These are phyloP conservation scores for Xylaria sp. DNA, from an alignment of 2,329 filamentous ascomycete genomes.

Conservation along the genomic window DNA sequence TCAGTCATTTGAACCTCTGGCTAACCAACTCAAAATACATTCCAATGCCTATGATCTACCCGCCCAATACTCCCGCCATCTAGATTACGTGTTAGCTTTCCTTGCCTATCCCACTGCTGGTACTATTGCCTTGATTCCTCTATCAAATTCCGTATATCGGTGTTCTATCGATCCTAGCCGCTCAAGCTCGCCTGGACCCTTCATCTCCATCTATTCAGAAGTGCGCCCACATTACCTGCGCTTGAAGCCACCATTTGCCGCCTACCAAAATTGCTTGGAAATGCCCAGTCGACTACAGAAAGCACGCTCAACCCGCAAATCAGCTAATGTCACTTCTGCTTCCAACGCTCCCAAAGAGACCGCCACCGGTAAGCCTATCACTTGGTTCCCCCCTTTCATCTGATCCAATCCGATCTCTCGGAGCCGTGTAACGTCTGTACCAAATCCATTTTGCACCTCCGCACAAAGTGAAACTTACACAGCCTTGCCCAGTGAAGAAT, in stretches of 20 bases:
- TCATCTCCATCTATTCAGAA: not conserved
- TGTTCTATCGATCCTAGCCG: constrained; percentile 17
- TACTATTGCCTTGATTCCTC: not conserved
- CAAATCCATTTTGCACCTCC: constrained; percentile 6
- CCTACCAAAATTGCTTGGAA: constrained; percentile 38
- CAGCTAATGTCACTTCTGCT: constrained; percentile 14
- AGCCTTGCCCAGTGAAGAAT: constrained; percentile 25
- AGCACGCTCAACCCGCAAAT: constrained; percentile 35
- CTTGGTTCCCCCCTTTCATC: constrained; percentile 30
- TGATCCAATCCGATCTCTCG: constrained; percentile 11
- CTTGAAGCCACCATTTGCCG: constrained; percentile 8
- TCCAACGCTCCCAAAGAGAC: constrained; percentile 33
- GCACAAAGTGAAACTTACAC: constrained; percentile 40
- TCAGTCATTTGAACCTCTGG: constrained; percentile 22
- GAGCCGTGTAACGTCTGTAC: not conserved
- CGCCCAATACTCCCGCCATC: constrained; percentile 3
- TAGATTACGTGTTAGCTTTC: constrained; percentile 17
- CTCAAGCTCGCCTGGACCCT: constrained; percentile 1
- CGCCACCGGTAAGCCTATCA: constrained; percentile 46
- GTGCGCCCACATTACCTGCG: constrained; percentile 1
- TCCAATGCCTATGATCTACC: constrained; percentile 25
- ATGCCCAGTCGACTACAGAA: constrained; percentile 51
- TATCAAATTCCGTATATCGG: constrained; percentile 4
- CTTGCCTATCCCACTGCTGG: not conserved
- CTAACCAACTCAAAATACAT: constrained; percentile 23